Evolutionary conservation across 2,329 filamentous ascomycete species (phyloP).

Genomic region (Colletotrichum truncatum): DNA sequence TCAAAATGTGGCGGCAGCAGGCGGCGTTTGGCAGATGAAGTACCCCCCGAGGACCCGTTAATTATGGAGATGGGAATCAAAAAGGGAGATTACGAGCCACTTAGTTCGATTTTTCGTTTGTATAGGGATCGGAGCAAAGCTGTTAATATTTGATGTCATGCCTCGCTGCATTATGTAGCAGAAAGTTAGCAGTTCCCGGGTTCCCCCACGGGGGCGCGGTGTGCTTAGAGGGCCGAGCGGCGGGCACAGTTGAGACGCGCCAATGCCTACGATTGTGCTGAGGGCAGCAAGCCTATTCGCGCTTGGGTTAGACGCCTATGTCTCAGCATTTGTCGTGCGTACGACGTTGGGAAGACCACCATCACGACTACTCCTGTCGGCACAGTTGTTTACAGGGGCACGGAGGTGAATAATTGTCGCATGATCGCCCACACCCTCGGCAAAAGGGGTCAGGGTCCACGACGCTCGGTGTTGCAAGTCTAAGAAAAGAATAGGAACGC

Average conservation of each 20-base stretch:
- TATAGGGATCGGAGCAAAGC: background rate
- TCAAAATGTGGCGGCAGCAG: background rate
- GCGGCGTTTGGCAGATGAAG: background rate
- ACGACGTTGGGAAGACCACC: conserved; percentile 11
- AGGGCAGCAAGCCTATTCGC: background rate
- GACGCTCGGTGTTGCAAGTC: conserved; percentile 18
- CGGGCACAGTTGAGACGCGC: conserved; percentile 24
- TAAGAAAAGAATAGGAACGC: conserved; percentile 18
- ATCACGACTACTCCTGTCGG: background rate
- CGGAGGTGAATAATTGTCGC: background rate
- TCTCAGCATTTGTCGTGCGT: background rate
- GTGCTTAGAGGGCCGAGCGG: conserved; percentile 23
- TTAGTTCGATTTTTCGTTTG: background rate
- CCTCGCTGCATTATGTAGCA: background rate
- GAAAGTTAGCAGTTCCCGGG: conserved; percentile 20
- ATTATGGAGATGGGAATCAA: conserved; percentile 25
- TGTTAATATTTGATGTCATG: conserved; percentile 14
- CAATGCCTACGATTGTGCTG: conserved; percentile 17
- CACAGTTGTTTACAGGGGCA: background rate
- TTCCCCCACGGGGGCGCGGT: conserved; percentile 26
- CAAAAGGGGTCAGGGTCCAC: conserved; percentile 17
- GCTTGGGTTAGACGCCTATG: conserved; percentile 19
- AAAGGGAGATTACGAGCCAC: conserved; percentile 22
- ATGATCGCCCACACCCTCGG: background rate
- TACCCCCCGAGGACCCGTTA: conserved; percentile 15